These are phyloP conservation scores for Aureoboletus auriporus DNA, from an alignment of 768 basidiomycete genomes.

Conservation along the genomic window DNA sequence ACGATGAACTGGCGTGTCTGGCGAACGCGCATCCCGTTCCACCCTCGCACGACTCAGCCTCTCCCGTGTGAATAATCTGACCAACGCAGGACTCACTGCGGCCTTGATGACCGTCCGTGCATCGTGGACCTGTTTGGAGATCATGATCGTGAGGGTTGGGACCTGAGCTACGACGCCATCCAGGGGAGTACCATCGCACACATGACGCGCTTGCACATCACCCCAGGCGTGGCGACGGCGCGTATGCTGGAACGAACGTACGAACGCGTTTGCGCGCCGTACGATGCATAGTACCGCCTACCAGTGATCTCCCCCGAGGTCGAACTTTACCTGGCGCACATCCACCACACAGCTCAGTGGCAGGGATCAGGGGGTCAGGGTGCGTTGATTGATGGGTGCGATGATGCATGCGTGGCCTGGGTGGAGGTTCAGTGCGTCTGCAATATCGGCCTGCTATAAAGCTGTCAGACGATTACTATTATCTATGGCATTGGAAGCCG, in stretches of 20 bases:
- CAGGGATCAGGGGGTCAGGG: not conserved
- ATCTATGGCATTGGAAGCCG: too few species aligned
- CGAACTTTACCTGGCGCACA: too few species aligned
- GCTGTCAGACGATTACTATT: too few species aligned
- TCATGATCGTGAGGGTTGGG: not conserved
- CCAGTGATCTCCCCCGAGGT: too few species aligned
- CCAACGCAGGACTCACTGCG: conserved; percentile 2
- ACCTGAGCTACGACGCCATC: not conserved
- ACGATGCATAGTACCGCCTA: too few species aligned
- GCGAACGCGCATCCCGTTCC: conserved; percentile 1
- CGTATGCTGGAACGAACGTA: conserved; percentile 6
- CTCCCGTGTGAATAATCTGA: not conserved
- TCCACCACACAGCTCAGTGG: too few species aligned
- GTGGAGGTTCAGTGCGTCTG: not conserved
- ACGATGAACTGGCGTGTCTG: conserved; percentile 11
- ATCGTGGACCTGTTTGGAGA: not conserved
- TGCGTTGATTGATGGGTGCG: not conserved
- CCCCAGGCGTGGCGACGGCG: not conserved
- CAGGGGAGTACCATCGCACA: not conserved
- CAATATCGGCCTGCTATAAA: too few species aligned
- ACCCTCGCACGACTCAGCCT: conserved; percentile 8
- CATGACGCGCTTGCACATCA: conserved; percentile 5
- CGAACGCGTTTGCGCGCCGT: not conserved
- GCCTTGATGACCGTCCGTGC: not conserved
- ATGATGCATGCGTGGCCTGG: conserved; percentile 2